Base-by-base conservation (phyloP, 805 yeast genomes). In the Cyberlindnera samutprakarnensis region DNA sequence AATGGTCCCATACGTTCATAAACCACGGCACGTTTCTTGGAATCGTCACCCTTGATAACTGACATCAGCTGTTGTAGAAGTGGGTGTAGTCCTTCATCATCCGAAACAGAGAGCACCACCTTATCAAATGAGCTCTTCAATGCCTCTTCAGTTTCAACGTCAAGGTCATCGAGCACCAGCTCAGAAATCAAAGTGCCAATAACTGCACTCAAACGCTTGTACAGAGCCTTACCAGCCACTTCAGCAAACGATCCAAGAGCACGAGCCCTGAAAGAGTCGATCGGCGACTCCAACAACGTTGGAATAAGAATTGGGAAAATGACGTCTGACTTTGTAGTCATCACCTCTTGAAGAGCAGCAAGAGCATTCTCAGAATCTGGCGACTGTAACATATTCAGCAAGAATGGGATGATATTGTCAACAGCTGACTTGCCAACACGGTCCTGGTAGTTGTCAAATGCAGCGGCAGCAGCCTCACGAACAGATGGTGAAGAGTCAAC, bases 281-380 rank as follows among this genome's bases (percentile, higher is more conserved):
- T 76, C 12, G 96, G 96, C 6, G 86, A 78, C 6, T 75, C 56
- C 51, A 90, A 66, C 51, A 92, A 68, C 0, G 94, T 73, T 27
- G 97, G 96, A 37, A 90, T 69, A 53, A 92, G 70, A 29, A 85
- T 81, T 30, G 97, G 96, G 87, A 94, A 87, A 35, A 94, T 84
- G 4, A 84, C 79, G 37, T 85, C 94, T 6, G 96, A 71, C 49
- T 84, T 85, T 3, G 87, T 78, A 9, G 92, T 73, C 94, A 90
- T 84, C 46, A 92, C 81, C 51, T 88, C 96, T 59, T 81, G 78
- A 43, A 92, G 68, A 7, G 97, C 98, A 32, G 78, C 67, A 43
- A 92, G 69, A 1, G 98, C 96, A 49, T 72, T 69, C 30, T 75
- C 84, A 0, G 88, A 75, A 14, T 69, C 72, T 12, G 69, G 61